Evolutionary conservation across 1,284 basidiomycete species (phyloP).

Genomic region (Tremellales sp.): DNA sequence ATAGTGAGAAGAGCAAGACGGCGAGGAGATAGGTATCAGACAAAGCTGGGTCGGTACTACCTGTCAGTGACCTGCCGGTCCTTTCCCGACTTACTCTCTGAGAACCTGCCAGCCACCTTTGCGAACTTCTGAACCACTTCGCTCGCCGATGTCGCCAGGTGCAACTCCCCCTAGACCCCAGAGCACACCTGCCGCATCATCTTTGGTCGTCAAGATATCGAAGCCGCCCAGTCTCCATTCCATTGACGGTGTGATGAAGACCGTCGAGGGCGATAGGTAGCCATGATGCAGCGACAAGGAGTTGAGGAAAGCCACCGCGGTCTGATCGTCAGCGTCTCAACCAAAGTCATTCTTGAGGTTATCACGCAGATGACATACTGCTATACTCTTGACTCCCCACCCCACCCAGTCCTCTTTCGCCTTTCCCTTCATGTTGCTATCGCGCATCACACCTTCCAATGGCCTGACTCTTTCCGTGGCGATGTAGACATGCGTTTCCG

Average conservation of each 20-base stretch:
- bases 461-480: slow-evolving; percentile 90
- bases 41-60: slow-evolving; percentile 64
- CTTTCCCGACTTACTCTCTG: slow-evolving; percentile 65
- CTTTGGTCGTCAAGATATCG: slow-evolving; percentile 65
- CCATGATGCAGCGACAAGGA: slow-evolving; percentile 86
- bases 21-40: slow-evolving; percentile 84
- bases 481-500: slow-evolving; percentile 81
- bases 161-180: slow-evolving; percentile 69
- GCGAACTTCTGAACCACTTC: slow-evolving; percentile 80
- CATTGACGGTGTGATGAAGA: slow-evolving; percentile 77
- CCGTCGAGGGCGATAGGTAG: slow-evolving; percentile 63
- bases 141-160: slow-evolving; percentile 57
- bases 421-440: slow-evolving; percentile 52
- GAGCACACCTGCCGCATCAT: slow-evolving; percentile 41
- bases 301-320: slow-evolving; percentile 87
- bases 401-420: slow-evolving; percentile 80
- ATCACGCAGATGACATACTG: slow-evolving; percentile 56
- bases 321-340: slow-evolving; percentile 57
- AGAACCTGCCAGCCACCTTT: slow-evolving; percentile 77
- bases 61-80: slow-evolving; percentile 3
- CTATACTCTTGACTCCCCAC: slow-evolving; percentile 89
- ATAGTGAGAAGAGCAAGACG: slow-evolving; percentile 74
- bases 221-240: slow-evolving; percentile 97
- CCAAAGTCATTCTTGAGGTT: too few species aligned
- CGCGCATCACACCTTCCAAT: slow-evolving; percentile 61